Base-by-base conservation (phyloP, 495 filamentous ascomycete genomes). In the Penicillium roqueforti region DNA sequence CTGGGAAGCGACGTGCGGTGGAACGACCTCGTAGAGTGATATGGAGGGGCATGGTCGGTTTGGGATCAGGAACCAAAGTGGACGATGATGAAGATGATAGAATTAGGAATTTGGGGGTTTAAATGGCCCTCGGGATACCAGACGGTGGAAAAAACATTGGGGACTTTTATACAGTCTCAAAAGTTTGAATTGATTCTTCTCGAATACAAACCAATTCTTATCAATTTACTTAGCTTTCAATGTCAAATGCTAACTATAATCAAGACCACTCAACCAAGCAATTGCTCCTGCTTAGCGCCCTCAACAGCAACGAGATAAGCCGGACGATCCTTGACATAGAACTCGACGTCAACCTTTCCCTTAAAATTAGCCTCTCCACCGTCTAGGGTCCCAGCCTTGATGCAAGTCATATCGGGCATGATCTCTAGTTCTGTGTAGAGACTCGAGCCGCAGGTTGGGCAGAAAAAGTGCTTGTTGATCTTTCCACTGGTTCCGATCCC, bases 381-480 rank as follows among this genome's bases (percentile, higher is more conserved):
- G 42, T 79, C 76, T 46, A 79, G 49, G 1, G 54, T 53, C 0
- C 76, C 76, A 1, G 68, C 68, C 61, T 79, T 77, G 34, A 79
- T 40, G 31, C 66, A 66, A 11, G 67, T 70, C 50, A 63, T 64
- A n/a, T 75, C 73, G 8, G 76, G 68, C 73, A 78, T 76, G 40
- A 78, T 26, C 48, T 78, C 76, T 13, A 78, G 58, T 54, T 73
- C 68, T 25, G 73, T 78, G 46, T 75, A 78, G 4, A 78, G 61
- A 14, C 64, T 63, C 3, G 68, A 74, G 10, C 76, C 76, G 56
- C 76, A 71, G 50, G 44, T 72, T 16, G 56, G 40, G 56, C 76
- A 80, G 64, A 80, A 78, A 53, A 68, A 78, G 53, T 78, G 75
- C 56, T 76, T 74, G 57, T 78, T 79, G 55, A 74, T 68, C 43